These are phyloP conservation scores for Pelargonium australe DNA, from an alignment of 441 rosid species.

Conservation along the genomic window DNA sequence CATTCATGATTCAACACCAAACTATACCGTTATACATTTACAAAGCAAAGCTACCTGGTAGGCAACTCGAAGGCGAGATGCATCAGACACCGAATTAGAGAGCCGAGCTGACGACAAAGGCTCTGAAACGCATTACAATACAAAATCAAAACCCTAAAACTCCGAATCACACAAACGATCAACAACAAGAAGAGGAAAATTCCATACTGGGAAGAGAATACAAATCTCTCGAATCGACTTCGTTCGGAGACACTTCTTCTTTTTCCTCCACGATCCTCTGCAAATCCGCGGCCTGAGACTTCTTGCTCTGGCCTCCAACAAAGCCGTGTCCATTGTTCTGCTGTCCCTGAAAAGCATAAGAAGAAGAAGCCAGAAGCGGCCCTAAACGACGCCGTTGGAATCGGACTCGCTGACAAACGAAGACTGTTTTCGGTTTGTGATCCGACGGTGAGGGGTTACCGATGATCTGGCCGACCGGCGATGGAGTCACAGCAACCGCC, in stretches of 20 bases:
- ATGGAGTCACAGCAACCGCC: constrained; percentile 42
- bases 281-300: constrained; percentile 31
- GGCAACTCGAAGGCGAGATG: constrained; percentile 81
- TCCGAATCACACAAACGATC: background rate
- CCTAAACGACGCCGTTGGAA: constrained; percentile 20
- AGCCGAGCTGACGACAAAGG: constrained; percentile 63
- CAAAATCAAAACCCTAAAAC: background rate
- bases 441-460: constrained; percentile 20
- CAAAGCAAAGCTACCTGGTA: constrained; percentile 52
- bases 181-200: background rate
- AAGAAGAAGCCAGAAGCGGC: constrained; percentile 24
- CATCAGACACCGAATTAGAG: constrained; percentile 41
- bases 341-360: constrained; percentile 17
- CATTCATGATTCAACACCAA: background rate
- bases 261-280: constrained; percentile 22
- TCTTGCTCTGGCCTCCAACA: constrained; percentile 14
- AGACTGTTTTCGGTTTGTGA: constrained; percentile 11
- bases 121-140: constrained; percentile 29
- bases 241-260: constrained; percentile 24
- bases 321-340: constrained; percentile 11
- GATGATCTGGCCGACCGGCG: constrained; percentile 26
- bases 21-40: background rate
- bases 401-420: constrained; percentile 16
- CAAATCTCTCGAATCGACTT: constrained; percentile 28
- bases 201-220: constrained; percentile 56